Conservation (phyloP, 441 rosid species). For the Adansonia rubrostipa region DNA sequence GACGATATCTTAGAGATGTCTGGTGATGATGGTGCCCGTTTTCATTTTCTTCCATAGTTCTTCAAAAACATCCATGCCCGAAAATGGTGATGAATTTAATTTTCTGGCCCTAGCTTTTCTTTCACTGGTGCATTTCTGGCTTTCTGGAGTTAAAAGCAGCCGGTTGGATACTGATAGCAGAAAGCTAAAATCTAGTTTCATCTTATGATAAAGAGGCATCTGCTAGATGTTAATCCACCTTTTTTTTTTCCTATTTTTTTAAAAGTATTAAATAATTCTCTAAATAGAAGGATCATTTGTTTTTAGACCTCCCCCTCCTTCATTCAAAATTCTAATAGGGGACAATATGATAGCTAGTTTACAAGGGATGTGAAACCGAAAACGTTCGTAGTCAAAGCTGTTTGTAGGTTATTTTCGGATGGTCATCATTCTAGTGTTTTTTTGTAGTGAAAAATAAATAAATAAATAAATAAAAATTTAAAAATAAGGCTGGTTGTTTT, state of each 20-base stretch:
- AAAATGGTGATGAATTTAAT: conserved; percentile 33
- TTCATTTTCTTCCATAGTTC: neutral
- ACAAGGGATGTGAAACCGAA: conserved; percentile 14
- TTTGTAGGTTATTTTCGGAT: neutral
- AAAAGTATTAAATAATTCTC: neutral
- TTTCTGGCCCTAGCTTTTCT: conserved; percentile 30
- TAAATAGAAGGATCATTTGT: conserved; percentile 22
- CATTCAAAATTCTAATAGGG: conserved; percentile 11
- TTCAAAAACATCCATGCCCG: conserved; percentile 5
- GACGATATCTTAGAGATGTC: conserved; percentile 74
- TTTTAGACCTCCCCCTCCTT: neutral
- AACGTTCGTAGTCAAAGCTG: neutral
- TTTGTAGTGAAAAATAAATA: neutral
- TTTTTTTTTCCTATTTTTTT: neutral
- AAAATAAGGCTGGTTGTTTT: neutral
- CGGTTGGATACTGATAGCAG: conserved; percentile 20
- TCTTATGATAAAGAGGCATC: neutral
- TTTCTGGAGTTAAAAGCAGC: neutral
- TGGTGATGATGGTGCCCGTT: conserved; percentile 53
- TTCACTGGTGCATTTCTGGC: conserved; percentile 22
- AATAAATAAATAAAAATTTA: neutral
- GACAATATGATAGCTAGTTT: conserved; percentile 16
- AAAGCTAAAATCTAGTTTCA: conserved; percentile 28
- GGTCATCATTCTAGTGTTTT: neutral
- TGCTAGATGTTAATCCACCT: conserved; percentile 19